phyloP scores from a whole-genome alignment of 2,329 filamentous ascomycete genomes.

The Fusarium buharicum region DNA sequence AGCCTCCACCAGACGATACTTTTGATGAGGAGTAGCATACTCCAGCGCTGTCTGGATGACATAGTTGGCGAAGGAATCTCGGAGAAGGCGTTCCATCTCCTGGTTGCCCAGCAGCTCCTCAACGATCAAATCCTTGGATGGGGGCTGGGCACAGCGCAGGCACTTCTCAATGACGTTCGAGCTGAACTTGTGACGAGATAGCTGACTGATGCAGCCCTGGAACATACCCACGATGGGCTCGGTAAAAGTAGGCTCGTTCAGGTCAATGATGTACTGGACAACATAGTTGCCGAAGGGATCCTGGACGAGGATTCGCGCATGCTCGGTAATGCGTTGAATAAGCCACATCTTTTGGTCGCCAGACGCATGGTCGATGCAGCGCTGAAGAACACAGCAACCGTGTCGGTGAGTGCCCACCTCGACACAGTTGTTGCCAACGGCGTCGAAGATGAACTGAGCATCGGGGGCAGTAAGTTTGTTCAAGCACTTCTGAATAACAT shows the following conservation, averaged over 20 bases:
- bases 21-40: slow-evolving; percentile 78
- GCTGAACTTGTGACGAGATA: slow-evolving; percentile 97
- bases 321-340: slow-evolving; percentile 85
- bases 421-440: slow-evolving; percentile 86
- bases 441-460: slow-evolving; percentile 96
- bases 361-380: slow-evolving; percentile 96
- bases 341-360: slow-evolving; percentile 89
- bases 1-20: slow-evolving; percentile 79
- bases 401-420: slow-evolving; percentile 96
- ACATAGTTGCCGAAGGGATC: slow-evolving; percentile 99
- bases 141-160: slow-evolving; percentile 80
- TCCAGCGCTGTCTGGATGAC: slow-evolving; percentile 97
- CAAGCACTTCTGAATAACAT: slow-evolving; percentile 98
- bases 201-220: slow-evolving; percentile 73
- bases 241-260: slow-evolving; percentile 88
- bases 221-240: slow-evolving; percentile 88
- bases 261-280: slow-evolving; percentile 96
- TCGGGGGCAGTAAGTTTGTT: slow-evolving; percentile 89
- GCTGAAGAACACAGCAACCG: slow-evolving; percentile 96
- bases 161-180: slow-evolving; percentile 99
- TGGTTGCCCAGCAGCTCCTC: slow-evolving; percentile 78
- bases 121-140: slow-evolving; percentile 82
- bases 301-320: slow-evolving; percentile 90
- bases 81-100: slow-evolving; percentile 88
- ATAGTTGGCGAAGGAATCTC: slow-evolving; percentile 96